Percentiles rank a stretch among this genome's conserved stretches.
Conservation (phyloP, 2,329 filamentous ascomycete species). For the Alternaria conjuncta region DNA sequence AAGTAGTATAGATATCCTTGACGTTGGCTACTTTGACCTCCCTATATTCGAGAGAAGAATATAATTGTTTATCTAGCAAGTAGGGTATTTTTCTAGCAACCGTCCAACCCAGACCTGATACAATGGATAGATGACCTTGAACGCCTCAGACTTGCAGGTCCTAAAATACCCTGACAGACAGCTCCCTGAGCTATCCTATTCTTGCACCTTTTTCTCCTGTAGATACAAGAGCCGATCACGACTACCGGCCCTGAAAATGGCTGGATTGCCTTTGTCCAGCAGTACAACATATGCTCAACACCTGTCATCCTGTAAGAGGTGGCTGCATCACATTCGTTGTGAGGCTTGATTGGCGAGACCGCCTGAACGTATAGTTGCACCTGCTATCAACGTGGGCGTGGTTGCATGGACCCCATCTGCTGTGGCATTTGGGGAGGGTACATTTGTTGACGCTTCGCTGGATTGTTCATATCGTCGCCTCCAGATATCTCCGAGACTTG, state of each 20-base stretch:
- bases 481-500: slow-evolving; percentile 68
- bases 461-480: slow-evolving; percentile 57
- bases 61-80: slow-evolving; percentile 11
- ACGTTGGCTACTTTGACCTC: not conserved
- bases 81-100: slow-evolving; percentile 16
- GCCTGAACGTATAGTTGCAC: not conserved
- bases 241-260: not conserved
- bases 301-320: not conserved
- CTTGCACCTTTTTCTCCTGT: not conserved
- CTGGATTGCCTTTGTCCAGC: not conserved
- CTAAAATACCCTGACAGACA: slow-evolving; percentile 2
- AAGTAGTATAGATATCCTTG: not conserved
- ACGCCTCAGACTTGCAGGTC: slow-evolving; percentile 8
- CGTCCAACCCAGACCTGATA: slow-evolving; percentile 5
- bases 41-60: not conserved
- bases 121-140: not conserved
- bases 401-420: slow-evolving; percentile 59
- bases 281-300: not conserved
- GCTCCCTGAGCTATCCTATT: slow-evolving; percentile 1
- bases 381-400: slow-evolving; percentile 51
- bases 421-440: slow-evolving; percentile 55
- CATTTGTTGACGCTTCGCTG: slow-evolving; percentile 66
- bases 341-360: not conserved
- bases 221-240: slow-evolving; percentile 10
- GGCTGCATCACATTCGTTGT: not conserved